phyloP scores from a whole-genome alignment of 2,329 filamentous ascomycete species.

The Ophiostoma ulmi region DNA sequence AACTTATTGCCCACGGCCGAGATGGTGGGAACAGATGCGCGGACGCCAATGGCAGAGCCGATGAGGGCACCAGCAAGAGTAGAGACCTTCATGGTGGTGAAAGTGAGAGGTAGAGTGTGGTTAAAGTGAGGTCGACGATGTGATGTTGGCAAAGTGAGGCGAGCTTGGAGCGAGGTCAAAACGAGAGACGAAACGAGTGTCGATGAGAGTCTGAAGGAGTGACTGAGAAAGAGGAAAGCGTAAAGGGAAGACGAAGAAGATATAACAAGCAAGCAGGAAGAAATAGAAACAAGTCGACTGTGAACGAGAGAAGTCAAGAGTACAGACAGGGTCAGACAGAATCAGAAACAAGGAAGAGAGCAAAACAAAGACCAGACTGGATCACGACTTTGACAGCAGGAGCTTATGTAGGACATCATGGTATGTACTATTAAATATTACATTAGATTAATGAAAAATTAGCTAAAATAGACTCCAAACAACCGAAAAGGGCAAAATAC shows the following conservation, averaged over 20 bases:
- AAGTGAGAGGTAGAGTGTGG: not conserved
- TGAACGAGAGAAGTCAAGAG: not conserved
- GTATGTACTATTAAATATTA: not conserved
- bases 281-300: not conserved
- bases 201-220: not conserved
- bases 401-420: not conserved
- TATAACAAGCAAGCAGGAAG: not conserved
- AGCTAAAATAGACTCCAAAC: not conserved
- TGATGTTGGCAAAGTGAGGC: not conserved
- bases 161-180: not conserved
- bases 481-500: not conserved
- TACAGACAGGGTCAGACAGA: not conserved
- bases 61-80: conserved; percentile 35
- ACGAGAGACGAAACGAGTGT: not conserved
- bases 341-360: not conserved
- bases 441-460: not conserved
- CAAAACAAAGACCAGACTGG: not conserved
- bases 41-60: conserved; percentile 30
- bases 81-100: conserved; percentile 38
- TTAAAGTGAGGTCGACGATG: not conserved
- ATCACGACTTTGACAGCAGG: not conserved
- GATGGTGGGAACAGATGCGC: conserved; percentile 41
- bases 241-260: not conserved
- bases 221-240: not conserved
- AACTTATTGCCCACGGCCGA: conserved; percentile 70